phyloP scores from a whole-genome alignment of 805 yeast species.

The Wickerhamomyces chaumierensis region DNA sequence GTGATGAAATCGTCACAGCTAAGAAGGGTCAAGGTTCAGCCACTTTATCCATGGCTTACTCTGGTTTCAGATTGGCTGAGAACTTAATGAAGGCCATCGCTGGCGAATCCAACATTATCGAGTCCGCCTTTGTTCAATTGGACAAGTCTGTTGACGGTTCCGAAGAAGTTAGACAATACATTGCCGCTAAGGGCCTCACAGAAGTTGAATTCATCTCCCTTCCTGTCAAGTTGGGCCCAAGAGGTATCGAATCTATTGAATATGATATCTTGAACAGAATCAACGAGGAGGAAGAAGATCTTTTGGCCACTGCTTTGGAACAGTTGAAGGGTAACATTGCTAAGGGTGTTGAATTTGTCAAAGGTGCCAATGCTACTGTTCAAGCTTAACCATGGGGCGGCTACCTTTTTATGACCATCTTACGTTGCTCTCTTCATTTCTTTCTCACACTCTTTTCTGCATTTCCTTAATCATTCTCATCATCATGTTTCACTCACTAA shows the following conservation, averaged over 20 bases:
- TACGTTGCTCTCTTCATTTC: neutral
- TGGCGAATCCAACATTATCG: conserved; percentile 29
- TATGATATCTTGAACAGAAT: conserved; percentile 12
- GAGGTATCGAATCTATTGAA: conserved; percentile 15
- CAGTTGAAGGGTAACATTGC: conserved; percentile 14
- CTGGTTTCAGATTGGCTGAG: conserved; percentile 68
- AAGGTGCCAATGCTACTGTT: conserved; percentile 4
- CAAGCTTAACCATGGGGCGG: neutral
- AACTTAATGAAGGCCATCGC: conserved; percentile 45
- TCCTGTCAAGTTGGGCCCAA: conserved; percentile 14
- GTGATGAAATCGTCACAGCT: conserved; percentile 82
- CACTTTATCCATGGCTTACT: conserved; percentile 78
- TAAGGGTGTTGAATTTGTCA: conserved; percentile 18
- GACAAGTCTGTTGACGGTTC: conserved; percentile 26
- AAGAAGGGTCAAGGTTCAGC: conserved; percentile 81
- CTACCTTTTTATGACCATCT: neutral
- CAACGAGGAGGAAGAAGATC: conserved; percentile 12
- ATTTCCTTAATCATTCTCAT: neutral
- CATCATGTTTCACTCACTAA: neutral
- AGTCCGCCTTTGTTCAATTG: conserved; percentile 40
- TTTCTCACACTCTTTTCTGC: neutral
- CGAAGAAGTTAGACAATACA: conserved; percentile 8
- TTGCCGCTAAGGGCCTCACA: conserved; percentile 3
- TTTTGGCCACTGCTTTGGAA: conserved; percentile 11
- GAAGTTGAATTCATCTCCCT: conserved; percentile 13